Evolutionary conservation across 345 rosid genomes (phyloP), one percentile per base, ranked within the genome.

Genomic region (Eutrema japonicum): DNA sequence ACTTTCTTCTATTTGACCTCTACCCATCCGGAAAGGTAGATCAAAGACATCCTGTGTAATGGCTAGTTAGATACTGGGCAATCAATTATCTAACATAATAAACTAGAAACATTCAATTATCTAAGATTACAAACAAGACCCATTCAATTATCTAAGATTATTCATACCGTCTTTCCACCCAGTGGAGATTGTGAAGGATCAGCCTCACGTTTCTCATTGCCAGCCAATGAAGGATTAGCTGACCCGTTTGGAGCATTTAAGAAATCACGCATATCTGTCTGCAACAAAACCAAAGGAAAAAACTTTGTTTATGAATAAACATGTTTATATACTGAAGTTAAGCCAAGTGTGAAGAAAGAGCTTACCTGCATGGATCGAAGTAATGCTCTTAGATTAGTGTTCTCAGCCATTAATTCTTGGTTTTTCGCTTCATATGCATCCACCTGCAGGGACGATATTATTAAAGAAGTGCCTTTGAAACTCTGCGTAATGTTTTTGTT

Each of bases 1-100:
- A 78, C 90, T 95, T 83, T 90, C 99, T 83, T 95, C 99, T 76
- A 95, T 95, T 79, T 95, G 97, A 83, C 88, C 89, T 85, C 99
- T 87, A 71, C 91, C 99, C 94, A 92, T 87, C 76, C 81, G 94
- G 69, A 87, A 82, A 57, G 99, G 99, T 78, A 95, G 78, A 79
- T 95, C 99, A 80, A 95, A 92, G 29, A 92, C 90, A 73, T 95
- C 99, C 99, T 92, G 84, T 56, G 64, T 66, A 8, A 5, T 36
- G 40, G 38, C 36, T 40, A n/a, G 52, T 77, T 33, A 70, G 55
- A 49, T 33, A 22, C 38, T 5, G 29, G 13, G 22, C 10, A 16
- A 48, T 64, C 35, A 43, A 16, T 51, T n/a, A 7, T 40, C 10
- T 41, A 35, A 55, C 13, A 51, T 11, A 32, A 52, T 12, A 33